Evolutionary conservation across 768 basidiomycete species (phyloP).

Genomic region (Galerina marginata): DNA sequence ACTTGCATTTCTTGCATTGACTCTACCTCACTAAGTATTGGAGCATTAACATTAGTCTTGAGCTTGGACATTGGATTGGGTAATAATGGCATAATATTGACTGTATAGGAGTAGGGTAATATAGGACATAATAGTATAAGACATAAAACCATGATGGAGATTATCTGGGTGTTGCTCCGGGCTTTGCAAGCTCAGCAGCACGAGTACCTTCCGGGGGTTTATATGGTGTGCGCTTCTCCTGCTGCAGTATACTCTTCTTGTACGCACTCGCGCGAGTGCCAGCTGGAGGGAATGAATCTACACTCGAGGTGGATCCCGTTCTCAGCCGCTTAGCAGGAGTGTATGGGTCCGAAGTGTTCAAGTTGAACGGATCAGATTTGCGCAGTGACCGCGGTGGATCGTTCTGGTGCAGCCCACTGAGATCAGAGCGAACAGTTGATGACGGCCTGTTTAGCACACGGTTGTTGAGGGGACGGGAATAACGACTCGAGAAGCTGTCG

Average conservation of each 20-base stretch:
- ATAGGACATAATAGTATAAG: too few species aligned
- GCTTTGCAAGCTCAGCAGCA: slow-evolving; percentile 29
- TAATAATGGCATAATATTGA: too few species aligned
- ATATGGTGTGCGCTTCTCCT: slow-evolving; percentile 41
- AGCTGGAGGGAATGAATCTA: slow-evolving; percentile 8
- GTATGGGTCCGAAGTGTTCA: not conserved
- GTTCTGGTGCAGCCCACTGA: not conserved
- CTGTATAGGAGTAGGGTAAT: too few species aligned
- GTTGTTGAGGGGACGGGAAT: not conserved
- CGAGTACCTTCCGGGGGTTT: slow-evolving; percentile 41
- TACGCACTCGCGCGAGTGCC: slow-evolving; percentile 43
- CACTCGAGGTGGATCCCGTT: not conserved
- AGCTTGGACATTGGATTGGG: too few species aligned
- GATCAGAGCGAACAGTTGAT: not conserved
- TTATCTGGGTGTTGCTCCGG: not conserved
- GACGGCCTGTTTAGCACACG: not conserved
- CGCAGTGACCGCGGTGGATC: not conserved
- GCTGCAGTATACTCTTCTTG: slow-evolving; percentile 35
- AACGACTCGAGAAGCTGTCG: not conserved
- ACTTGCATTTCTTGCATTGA: too few species aligned
- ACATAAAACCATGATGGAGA: not conserved
- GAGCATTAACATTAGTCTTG: too few species aligned
- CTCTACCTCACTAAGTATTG: too few species aligned
- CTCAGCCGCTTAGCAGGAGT: not conserved
- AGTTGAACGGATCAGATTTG: not conserved